These are phyloP conservation scores for Arabis alpina DNA, from an alignment of 345 rosid species.

Conservation along the genomic window DNA sequence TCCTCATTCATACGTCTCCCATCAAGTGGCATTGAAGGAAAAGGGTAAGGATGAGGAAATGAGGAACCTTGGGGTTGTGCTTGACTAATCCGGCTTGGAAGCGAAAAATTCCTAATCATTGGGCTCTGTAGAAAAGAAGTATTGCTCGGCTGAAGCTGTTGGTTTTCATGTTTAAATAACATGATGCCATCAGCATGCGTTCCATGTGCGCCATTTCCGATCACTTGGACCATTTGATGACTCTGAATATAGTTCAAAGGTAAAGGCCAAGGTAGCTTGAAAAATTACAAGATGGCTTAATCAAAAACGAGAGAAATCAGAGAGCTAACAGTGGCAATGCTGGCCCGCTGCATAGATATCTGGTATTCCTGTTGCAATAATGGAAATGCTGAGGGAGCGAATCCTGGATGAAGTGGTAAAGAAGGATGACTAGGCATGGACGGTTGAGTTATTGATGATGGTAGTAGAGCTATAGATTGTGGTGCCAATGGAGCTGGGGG, in stretches of 20 bases:
- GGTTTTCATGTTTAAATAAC: slow-evolving; percentile 62
- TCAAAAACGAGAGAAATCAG: slow-evolving; percentile 22
- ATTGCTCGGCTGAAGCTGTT: slow-evolving; percentile 61
- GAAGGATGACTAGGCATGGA: slow-evolving; percentile 53
- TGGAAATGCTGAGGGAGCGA: slow-evolving; percentile 55
- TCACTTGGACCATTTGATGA: slow-evolving; percentile 56
- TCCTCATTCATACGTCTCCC: slow-evolving; percentile 62
- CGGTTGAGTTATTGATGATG: slow-evolving; percentile 47
- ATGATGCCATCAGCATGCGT: slow-evolving; percentile 52
- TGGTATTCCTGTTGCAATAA: slow-evolving; percentile 64
- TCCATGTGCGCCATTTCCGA: slow-evolving; percentile 52
- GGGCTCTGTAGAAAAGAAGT: slow-evolving; percentile 61
- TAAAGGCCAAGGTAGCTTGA: slow-evolving; percentile 4
- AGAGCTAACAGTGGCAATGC: slow-evolving; percentile 53
- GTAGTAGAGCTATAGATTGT: slow-evolving; percentile 37
- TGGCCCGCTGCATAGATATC: slow-evolving; percentile 54
- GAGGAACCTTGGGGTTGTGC: slow-evolving; percentile 62
- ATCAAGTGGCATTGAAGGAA: slow-evolving; percentile 67
- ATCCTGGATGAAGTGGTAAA: slow-evolving; percentile 50
- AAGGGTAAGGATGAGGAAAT: slow-evolving; percentile 57
- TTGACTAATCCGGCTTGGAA: slow-evolving; percentile 54
- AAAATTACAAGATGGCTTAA: not conserved
- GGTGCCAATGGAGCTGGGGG: slow-evolving; percentile 72
- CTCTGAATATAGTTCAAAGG: slow-evolving; percentile 50
- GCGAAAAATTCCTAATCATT: slow-evolving; percentile 55